Evolutionary conservation across 306 rosid genomes (phyloP), one percentile per base, ranked within the genome.

Genomic region (Malus orientalis): DNA sequence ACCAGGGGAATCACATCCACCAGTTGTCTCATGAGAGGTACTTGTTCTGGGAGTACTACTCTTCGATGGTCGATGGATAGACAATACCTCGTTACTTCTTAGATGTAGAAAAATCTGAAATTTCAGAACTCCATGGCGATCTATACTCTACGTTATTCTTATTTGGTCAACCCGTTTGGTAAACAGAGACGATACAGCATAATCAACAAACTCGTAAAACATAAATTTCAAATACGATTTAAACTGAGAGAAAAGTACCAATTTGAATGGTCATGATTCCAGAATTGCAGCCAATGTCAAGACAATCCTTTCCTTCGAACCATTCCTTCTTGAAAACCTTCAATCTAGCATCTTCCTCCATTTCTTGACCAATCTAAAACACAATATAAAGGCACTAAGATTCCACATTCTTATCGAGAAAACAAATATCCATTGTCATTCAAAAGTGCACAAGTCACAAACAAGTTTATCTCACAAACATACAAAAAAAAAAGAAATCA

Each of bases 271-370:
- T 92, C 69, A 95, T 81, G 18, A 83, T 54, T 40, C 97, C 98
- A 78, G 64, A 85, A 59, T 95, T 95, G 87, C 99, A 92, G 69
- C 97, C 97, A 79, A 92, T 84, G 75, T 95, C 99, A 70, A 95
- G 96, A 73, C 97, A 95, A 30, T 90, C 92, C 80, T 88, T 92
- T 42, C 84, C 97, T 77, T 95, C 80, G 82, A 92, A 92, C 97
- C 99, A 95, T 63, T 89, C 99, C 78, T 87, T 90, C 73, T 80
- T 89, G 40, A 90, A 82, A 45, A 88, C 89, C 75, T 86, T 88
- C 82, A 95, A 71, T 20, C 99, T 86, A 74, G 97, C 97, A 84
- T 95, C 97, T 79, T 90, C 92, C 44, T 88, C 89, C 61, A 57
- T 15, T 32, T 84, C 89, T 74, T 76, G 87, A 82, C 90, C 95